Percentiles rank a stretch among this genome's conserved stretches.
These are phyloP conservation scores for Cryptosporidium parvum DNA, from an alignment of 169 alveolate species.

Conservation along the genomic window DNA sequence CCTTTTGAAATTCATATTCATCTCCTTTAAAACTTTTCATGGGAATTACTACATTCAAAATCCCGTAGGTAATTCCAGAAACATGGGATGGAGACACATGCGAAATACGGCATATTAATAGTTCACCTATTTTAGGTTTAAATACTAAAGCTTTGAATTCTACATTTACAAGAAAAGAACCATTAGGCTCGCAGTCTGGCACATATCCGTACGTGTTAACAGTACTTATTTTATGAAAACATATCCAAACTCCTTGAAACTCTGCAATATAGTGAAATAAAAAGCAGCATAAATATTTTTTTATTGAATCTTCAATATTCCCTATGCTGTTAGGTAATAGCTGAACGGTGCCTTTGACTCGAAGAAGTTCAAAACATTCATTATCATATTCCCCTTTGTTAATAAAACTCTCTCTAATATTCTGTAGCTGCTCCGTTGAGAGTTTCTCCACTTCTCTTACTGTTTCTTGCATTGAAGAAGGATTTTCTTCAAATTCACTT, in stretches of 20 bases:
- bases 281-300: conserved; percentile 45
- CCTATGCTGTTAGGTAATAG: conserved; percentile 54
- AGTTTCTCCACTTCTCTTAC: conserved; percentile 45
- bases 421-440: conserved; percentile 34
- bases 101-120: conserved; percentile 44
- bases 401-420: conserved; percentile 51
- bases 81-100: conserved; percentile 65
- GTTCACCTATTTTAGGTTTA: conserved; percentile 62
- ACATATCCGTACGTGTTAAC: conserved; percentile 42
- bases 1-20: conserved; percentile 46
- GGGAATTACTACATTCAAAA: conserved; percentile 55
- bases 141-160: conserved; percentile 67
- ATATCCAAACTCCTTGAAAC: conserved; percentile 67
- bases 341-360: conserved; percentile 67
- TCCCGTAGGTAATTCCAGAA: conserved; percentile 73
- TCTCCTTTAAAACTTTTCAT: conserved; percentile 19
- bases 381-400: conserved; percentile 28
- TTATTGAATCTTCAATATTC: conserved; percentile 59
- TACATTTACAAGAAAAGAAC: conserved; percentile 66
- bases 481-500: background rate
- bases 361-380: conserved; percentile 58
- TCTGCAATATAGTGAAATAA: conserved; percentile 74
- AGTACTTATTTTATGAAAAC: conserved; percentile 62
- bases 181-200: conserved; percentile 69
- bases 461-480: conserved; percentile 3